Evolutionary conservation across 2,329 filamentous ascomycete genomes (phyloP), one percentile per base, ranked within the genome.

Genomic region (Capronia americana): DNA sequence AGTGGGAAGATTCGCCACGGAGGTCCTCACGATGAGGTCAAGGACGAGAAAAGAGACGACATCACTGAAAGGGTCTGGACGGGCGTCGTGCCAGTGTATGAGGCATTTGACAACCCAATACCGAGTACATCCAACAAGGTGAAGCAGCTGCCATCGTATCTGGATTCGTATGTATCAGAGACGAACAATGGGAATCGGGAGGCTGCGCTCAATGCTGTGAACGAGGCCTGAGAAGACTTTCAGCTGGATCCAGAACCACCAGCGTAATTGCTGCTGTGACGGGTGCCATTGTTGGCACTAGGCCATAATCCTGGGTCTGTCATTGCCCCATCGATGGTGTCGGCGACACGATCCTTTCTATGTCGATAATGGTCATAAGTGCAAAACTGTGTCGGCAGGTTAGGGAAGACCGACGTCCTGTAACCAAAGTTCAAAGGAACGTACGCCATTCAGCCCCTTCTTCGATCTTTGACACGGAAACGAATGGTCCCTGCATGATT

Each of bases 1-100:
- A 93, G 90, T 73, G 91, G 88, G 30, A 96, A 96, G 83, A 82
- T 91, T 50, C 83, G 91, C 7, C 81, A 84, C 26, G 91, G 91
- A 0, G 82, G 82, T 46, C 88, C 91, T 1, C 83, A 82, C n/a
- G 86, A 88, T 73, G 85, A 88, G 65, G 82, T 79, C 68, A 84
- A 85, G 72, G 87, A 89, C 75, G 69, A 79, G 71, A 78, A 81
- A 66, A 79, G 80, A 44, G 77, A 79, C 28, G 82, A 84, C 26
- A 74, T 87, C 24, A 81, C 80, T 2, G 76, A 79, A 32, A 80
- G 77, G 53, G 81, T 86, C 7, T 89, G 86, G 86, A 85, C 84
- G 1, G 87, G 87, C 1, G 85, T 88, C n/a, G 80, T 89, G 71
- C 80, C 92, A 0, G 83, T 92, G 11, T 88, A 87, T 75, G 84